These are phyloP conservation scores for Inga laurina DNA, from an alignment of 306 rosid genomes.

Conservation along the genomic window DNA sequence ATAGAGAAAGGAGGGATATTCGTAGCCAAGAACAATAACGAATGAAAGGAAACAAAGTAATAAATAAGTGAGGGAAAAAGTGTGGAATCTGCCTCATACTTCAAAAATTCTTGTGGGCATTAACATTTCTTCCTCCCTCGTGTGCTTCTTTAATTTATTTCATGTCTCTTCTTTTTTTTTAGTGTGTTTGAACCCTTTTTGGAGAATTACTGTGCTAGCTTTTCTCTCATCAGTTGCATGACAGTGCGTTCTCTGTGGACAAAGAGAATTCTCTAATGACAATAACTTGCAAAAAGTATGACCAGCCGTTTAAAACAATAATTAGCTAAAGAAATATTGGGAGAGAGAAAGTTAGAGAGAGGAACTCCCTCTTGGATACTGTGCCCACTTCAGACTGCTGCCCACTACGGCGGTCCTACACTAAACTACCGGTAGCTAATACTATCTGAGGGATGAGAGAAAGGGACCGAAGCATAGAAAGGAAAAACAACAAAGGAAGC, in stretches of 20 bases:
- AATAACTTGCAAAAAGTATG: not conserved
- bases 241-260: not conserved
- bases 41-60: not conserved
- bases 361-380: no score
- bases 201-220: not conserved
- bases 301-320: no score
- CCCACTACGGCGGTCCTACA: no score
- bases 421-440: no score
- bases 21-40: not conserved
- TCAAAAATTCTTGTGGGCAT: conserved; percentile 21
- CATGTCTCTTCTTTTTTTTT: not conserved
- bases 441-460: no score
- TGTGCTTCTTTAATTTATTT: not conserved
- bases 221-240: not conserved
- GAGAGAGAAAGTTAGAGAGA: no score
- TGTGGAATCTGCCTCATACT: no score
- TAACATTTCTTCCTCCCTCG: not conserved
- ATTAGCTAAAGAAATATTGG: no score
- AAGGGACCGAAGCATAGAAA: no score
- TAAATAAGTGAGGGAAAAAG: not conserved
- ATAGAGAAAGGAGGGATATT: conserved; percentile 23
- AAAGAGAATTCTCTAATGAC: not conserved
- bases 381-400: no score
- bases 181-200: not conserved
- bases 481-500: no score